These are phyloP conservation scores for Aureobasidium lini DNA, from an alignment of 2,329 filamentous ascomycete species.

Conservation along the genomic window DNA sequence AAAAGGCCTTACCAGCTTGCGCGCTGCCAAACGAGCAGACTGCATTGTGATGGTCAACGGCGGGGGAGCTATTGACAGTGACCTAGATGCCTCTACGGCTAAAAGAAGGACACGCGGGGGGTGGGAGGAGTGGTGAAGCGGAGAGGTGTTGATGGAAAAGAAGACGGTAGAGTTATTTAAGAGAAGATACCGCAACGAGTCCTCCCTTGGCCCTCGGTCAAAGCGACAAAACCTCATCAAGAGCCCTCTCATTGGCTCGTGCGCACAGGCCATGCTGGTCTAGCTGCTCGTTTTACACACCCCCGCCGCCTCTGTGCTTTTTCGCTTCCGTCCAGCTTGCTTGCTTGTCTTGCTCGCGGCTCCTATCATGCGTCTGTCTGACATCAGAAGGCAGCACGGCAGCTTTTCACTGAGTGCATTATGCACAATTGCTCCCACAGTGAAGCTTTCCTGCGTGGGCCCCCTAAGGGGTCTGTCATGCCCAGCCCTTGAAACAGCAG, in stretches of 20 bases:
- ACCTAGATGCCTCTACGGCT: slow-evolving; percentile 15
- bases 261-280: not conserved
- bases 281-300: slow-evolving; percentile 8
- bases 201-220: slow-evolving; percentile 13
- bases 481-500: not conserved
- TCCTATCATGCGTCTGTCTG: not conserved
- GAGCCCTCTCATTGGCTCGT: slow-evolving; percentile 1
- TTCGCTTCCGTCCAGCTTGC: slow-evolving; percentile 9
- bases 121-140: slow-evolving; percentile 13
- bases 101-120: slow-evolving; percentile 10
- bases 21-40: slow-evolving; percentile 31
- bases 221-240: slow-evolving; percentile 8
- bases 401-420: not conserved
- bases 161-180: slow-evolving; percentile 12
- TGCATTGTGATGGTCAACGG: slow-evolving; percentile 27
- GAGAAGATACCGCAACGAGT: slow-evolving; percentile 8
- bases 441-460: not conserved
- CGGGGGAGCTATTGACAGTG: slow-evolving; percentile 13
- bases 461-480: not conserved
- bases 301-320: slow-evolving; percentile 11
- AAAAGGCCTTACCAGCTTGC: slow-evolving; percentile 31
- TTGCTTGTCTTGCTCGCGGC: not conserved
- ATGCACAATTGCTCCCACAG: not conserved
- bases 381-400: not conserved
- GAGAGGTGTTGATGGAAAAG: slow-evolving; percentile 15